A percentile compares a stretch with the other conserved stretches of the same genome.
Conservation (phyloP, 352 stramenopile species). For the Globisporangium sylvaticum region DNA sequence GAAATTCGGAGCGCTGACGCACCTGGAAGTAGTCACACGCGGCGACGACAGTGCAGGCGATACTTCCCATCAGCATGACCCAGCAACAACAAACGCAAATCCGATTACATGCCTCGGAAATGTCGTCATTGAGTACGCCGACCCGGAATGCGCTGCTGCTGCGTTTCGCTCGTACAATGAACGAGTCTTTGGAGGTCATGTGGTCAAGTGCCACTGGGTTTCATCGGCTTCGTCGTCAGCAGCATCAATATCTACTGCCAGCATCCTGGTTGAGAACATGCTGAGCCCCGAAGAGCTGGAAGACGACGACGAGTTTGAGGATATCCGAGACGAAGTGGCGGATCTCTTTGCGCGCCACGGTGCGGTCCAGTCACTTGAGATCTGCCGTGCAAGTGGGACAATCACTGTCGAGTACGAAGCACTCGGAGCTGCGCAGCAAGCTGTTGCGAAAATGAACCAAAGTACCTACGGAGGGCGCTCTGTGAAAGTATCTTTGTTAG, state of each 20-base stretch:
- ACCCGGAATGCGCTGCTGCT: neutral
- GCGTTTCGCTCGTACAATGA: constrained; percentile 9
- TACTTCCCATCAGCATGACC: neutral
- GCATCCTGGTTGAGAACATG: constrained; percentile 10
- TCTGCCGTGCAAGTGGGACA: neutral
- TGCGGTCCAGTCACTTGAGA: neutral
- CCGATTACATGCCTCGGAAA: neutral
- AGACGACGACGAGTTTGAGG: constrained; percentile 9
- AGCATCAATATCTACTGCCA: neutral
- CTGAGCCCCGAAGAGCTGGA: constrained; percentile 10
- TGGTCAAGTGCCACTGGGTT: constrained; percentile 7
- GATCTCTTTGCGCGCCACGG: neutral
- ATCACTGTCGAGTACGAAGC: constrained; percentile 3
- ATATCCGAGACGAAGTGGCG: constrained; percentile 7
- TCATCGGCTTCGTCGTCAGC: neutral
- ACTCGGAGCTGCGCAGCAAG: neutral
- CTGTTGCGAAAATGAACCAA: neutral
- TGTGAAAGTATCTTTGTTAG: neutral
- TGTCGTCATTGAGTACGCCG: constrained; percentile 8
- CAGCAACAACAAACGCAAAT: neutral
- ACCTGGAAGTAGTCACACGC: constrained; percentile 15
- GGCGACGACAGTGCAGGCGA: neutral
- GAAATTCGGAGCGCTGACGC: constrained; percentile 19
- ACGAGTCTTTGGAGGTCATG: constrained; percentile 8
- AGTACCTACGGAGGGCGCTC: constrained; percentile 7